These are phyloP conservation scores for Bipolaris oryzae DNA, from an alignment of 2,329 filamentous ascomycete species.

Conservation along the genomic window DNA sequence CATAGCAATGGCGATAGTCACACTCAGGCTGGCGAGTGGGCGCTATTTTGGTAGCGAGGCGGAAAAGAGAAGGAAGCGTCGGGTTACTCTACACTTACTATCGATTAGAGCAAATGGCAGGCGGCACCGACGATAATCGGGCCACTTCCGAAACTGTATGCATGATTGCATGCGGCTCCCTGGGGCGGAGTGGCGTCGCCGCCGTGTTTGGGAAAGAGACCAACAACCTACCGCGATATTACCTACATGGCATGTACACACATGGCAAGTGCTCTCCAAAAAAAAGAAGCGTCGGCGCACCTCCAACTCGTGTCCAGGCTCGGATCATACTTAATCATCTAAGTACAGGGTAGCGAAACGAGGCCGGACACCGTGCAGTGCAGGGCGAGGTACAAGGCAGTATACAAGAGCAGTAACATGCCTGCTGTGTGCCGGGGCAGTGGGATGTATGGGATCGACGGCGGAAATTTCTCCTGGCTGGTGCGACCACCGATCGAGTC, in stretches of 20 bases:
- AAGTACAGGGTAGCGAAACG: conserved; percentile 14
- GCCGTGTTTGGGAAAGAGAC: not conserved
- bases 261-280: not conserved
- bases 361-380: conserved; percentile 7
- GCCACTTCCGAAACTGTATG: conserved; percentile 9
- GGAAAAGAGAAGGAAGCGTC: conserved; percentile 19
- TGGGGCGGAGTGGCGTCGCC: conserved; percentile 1
- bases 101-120: conserved; percentile 24
- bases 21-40: not conserved
- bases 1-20: too few relatives aligned
- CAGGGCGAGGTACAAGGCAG: conserved; percentile 9
- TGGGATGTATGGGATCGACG: conserved; percentile 24
- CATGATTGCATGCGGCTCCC: conserved; percentile 3
- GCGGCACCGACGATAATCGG: conserved; percentile 7
- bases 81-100: not conserved
- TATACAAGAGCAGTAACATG: conserved; percentile 21
- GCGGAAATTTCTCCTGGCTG: conserved; percentile 15
- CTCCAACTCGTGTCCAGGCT: not conserved
- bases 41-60: conserved; percentile 15
- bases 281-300: not conserved
- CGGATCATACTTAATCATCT: conserved; percentile 4
- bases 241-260: not conserved
- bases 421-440: conserved; percentile 3
- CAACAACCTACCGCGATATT: too few relatives aligned
- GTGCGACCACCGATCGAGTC: conserved; percentile 27